phyloP scores from a whole-genome alignment of 441 rosid genomes.

The Adansonia rubrostipa region DNA sequence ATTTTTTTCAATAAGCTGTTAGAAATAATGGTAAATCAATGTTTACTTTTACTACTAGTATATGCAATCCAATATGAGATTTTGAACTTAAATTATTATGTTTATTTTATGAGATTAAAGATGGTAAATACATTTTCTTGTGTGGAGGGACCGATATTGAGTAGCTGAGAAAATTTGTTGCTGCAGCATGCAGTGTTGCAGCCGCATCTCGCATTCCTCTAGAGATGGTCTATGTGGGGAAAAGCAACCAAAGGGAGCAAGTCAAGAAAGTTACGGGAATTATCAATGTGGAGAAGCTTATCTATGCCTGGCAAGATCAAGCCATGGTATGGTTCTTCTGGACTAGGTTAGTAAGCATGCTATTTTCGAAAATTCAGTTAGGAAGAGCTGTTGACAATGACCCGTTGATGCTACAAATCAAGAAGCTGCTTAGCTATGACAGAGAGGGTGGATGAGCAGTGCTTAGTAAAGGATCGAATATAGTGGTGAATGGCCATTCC shows the following conservation, averaged over 20 bases:
- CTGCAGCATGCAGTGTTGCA: conserved; percentile 46
- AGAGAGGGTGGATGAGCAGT: conserved; percentile 59
- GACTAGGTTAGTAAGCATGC: conserved; percentile 64
- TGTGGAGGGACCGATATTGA: conserved; percentile 67
- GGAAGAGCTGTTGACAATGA: conserved; percentile 56
- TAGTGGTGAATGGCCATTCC: conserved; percentile 42
- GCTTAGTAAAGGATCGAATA: conserved; percentile 50
- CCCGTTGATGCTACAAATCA: conserved; percentile 53
- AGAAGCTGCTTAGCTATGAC: conserved; percentile 29
- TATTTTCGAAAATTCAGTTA: conserved; percentile 67
- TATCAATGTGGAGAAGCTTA: conserved; percentile 45
- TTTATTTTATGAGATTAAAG: conserved; percentile 44
- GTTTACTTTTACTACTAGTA: neutral
- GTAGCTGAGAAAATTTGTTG: conserved; percentile 60
- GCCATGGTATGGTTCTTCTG: conserved; percentile 68
- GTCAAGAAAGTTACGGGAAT: conserved; percentile 33
- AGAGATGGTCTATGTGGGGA: conserved; percentile 71
- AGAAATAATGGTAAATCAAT: neutral
- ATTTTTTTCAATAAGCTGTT: neutral
- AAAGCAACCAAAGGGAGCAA: conserved; percentile 55
- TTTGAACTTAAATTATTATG: conserved; percentile 12
- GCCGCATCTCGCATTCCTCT: conserved; percentile 44
- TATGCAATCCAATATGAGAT: neutral
- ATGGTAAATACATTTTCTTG: conserved; percentile 63
- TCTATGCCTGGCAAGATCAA: conserved; percentile 54